Conservation (phyloP, 1,284 basidiomycete species). For the Fistulinella staudtii region DNA sequence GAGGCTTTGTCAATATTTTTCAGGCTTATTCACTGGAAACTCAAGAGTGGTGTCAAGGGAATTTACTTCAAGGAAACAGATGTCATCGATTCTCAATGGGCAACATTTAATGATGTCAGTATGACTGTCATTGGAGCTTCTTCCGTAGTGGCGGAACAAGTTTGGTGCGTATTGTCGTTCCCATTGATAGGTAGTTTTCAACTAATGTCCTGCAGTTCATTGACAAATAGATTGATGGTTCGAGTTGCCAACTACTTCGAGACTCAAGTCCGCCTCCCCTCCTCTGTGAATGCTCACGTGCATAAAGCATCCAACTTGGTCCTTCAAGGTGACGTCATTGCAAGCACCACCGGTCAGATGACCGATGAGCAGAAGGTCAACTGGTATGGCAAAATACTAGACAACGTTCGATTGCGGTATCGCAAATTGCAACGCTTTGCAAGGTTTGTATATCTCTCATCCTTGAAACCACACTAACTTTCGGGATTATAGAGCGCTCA, state of each 20-base stretch:
- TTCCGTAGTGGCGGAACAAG: conserved; percentile 88
- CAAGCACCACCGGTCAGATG: conserved; percentile 45
- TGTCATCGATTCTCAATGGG: conserved; percentile 94
- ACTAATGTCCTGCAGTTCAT: conserved; percentile 46
- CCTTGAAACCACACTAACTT: conserved; percentile 8
- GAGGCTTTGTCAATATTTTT: conserved; percentile 92
- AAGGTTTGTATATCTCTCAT: conserved; percentile 47
- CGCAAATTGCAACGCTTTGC: conserved; percentile 93
- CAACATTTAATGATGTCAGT: conserved; percentile 92
- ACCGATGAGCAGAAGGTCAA: conserved; percentile 76
- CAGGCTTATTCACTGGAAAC: conserved; percentile 91
- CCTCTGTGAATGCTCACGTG: conserved; percentile 19
- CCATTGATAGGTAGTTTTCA: not conserved
- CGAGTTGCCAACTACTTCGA: conserved; percentile 93
- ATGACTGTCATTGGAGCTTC: conserved; percentile 88
- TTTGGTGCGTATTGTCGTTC: conserved; percentile 60
- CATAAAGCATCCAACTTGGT: conserved; percentile 21
- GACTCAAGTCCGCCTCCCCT: conserved; percentile 82
- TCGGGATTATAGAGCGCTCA: conserved; percentile 61
- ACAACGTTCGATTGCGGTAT: conserved; percentile 89
- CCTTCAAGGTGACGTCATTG: conserved; percentile 29
- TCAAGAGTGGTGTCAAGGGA: conserved; percentile 88
- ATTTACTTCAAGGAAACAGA: conserved; percentile 98
- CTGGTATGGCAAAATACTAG: conserved; percentile 94
- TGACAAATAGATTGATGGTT: conserved; percentile 88